A percentile compares a stretch with the other conserved stretches of the same genome.
Conservation (phyloP, 2,329 filamentous ascomycete species). For the Fusarium sarcochroum region DNA sequence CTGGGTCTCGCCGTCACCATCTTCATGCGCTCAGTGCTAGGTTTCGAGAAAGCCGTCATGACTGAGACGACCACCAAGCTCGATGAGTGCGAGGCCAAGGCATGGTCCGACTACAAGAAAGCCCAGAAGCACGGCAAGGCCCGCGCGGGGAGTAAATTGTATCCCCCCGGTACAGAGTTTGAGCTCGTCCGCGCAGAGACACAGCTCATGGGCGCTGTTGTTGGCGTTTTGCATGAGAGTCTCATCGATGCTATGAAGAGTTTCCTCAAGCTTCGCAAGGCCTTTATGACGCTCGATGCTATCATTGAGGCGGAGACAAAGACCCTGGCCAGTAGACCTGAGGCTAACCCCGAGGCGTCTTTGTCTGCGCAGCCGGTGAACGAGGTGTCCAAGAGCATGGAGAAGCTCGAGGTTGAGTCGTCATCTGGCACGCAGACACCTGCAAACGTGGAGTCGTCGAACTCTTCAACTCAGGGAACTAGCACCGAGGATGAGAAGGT, state of each 20-base stretch:
- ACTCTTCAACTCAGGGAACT: slow-evolving; percentile 35
- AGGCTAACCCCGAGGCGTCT: slow-evolving; percentile 11
- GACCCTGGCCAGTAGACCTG: slow-evolving; percentile 45
- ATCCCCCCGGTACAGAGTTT: slow-evolving; percentile 88
- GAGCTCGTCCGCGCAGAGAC: slow-evolving; percentile 86
- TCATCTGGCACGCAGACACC: slow-evolving; percentile 61
- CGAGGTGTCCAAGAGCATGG: slow-evolving; percentile 54
- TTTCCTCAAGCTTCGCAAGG: slow-evolving; percentile 93
- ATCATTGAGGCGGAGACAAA: slow-evolving; percentile 82
- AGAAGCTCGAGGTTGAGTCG: slow-evolving; percentile 47
- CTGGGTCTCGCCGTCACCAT: slow-evolving; percentile 84
- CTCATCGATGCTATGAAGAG: slow-evolving; percentile 91
- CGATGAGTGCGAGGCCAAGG: slow-evolving; percentile 80
- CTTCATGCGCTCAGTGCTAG: slow-evolving; percentile 88
- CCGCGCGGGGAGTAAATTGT: slow-evolving; percentile 65
- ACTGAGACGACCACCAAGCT: slow-evolving; percentile 82
- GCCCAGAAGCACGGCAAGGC: slow-evolving; percentile 73
- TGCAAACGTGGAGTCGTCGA: slow-evolving; percentile 40
- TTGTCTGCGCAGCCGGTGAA: slow-evolving; percentile 24
- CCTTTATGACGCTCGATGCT: slow-evolving; percentile 84
- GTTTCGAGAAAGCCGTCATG: slow-evolving; percentile 94
- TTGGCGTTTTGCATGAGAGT: slow-evolving; percentile 92
- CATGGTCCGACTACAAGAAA: slow-evolving; percentile 81
- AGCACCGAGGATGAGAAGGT: slow-evolving; percentile 37
- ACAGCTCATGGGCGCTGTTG: slow-evolving; percentile 89